Evolutionary conservation across 768 basidiomycete species (phyloP), one percentile per base, ranked within the genome.

Genomic region (Phanerochaete carnosa): DNA sequence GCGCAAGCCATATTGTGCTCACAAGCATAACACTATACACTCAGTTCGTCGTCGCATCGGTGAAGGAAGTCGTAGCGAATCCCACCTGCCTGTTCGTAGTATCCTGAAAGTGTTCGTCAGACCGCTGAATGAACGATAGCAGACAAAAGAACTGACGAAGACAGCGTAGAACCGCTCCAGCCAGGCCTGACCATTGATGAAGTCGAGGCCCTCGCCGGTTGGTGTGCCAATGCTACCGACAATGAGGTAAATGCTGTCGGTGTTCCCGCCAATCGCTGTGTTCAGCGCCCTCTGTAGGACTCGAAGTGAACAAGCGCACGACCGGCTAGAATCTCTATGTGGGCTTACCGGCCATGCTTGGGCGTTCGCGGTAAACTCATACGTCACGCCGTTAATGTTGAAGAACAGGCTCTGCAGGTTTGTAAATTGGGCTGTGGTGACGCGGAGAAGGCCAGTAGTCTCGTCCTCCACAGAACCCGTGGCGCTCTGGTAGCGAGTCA

Each of bases 281-380:
- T 90, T 89, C 64, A 86, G 74, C 0, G 74, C 66, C 35, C 85
- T 65, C 57, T 32, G 26, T 53, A 26, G 9, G 26, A n/a, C 12
- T 12, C 8, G 6, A n/a, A 49, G 3, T 29, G 47, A 25, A 19
- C 23, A 49, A 8, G 9, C 6, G 26, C 23, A 1, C 28, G 32
- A 6, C 37, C 16, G 2, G n/a, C 12, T 3, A 47, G 9, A n/a
- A n/a, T n/a, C n/a, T 16, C 19, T 32, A 15, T 5, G 22, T 9
- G n/a, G 1, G 62, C 66, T 25, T 60, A 70, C 69, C 7, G 70
- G 87, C 85, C 86, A 89, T 58, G 84, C 81, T 75, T 90, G 88
- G 1, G 84, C 87, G 64, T 88, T 85, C 9, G 83, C 71, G 2
- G 83, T 84, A 59, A 89, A 66, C 68, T 82, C 81, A 63, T 79